Evolutionary conservation across 495 filamentous ascomycete genomes (phyloP), one percentile per base, ranked within the genome.

Genomic region (Neurospora tetraspora): DNA sequence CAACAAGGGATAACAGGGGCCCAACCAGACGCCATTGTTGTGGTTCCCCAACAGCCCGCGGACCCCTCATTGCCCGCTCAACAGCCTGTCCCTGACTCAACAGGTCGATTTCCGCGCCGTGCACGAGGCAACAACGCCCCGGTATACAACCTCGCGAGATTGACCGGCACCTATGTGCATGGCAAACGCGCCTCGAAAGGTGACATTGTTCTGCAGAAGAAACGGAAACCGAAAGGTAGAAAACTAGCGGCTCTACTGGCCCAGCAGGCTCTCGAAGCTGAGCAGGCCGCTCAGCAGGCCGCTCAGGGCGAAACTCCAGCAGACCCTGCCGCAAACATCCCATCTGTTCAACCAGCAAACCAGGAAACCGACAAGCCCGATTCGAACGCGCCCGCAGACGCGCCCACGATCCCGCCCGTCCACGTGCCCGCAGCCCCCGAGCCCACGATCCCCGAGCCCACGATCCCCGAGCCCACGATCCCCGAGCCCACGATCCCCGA

Each of bases 61-160:
- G 65, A 38, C 23, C 16, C 45, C 45, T 53, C 45, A 53, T 23
- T 53, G 10, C 45, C 47, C 72, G 42, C 65, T 18, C 34, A 61
- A 68, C 61, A 42, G 27, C 59, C 43, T 39, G n/a, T 4, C 45
- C 23, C 14, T 76, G 8, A 68, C 0, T 68, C 78, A 14, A 73
- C 73, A 9, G 68, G 69, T 40, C 87, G 85, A 61, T 59, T 59
- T 59, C 80, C 82, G 69, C 83, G 85, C 72, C 81, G 87, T 65
- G 78, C 81, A 31, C 82, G 85, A 45, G 74, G 81, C 1, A 85
- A 82, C 2, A 85, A 82, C 68, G 73, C 85, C 10, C 83, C 83
- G 4, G 82, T 87, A 31, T 90, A 89, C 79, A 90, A 90, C 71
- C 78, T 89, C 37, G 81, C 85, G 39, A 81, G 85, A 53, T 78